Base-by-base conservation (phyloP, 495 filamentous ascomycete genomes). In the Talaromyces borbonicus region DNA sequence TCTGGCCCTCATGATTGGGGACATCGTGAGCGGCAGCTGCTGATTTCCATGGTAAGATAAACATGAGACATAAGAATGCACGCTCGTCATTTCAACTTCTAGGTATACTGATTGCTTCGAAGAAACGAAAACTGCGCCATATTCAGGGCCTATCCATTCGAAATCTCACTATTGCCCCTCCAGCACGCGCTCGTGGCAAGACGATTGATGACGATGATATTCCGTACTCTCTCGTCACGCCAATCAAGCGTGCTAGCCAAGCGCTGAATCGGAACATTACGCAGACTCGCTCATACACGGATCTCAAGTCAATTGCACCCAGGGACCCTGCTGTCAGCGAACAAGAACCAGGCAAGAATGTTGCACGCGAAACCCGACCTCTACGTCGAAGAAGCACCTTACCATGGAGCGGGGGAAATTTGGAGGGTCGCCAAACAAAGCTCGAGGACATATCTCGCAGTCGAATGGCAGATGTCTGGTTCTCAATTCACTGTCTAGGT, bases 121-220 rank as follows among this genome's bases (percentile, higher is more conserved):
- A 93, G 79, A 95, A 93, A 58, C 81, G 89, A 53, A 90, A 83
- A 60, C 72, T 98, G 22, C 80, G 92, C 42, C 89, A 96, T 67
- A 72, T 98, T 12, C 80, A 85, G 51, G 87, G 85, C 42, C 80
- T 98, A 39, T 89, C 84, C 37, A 65, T 96, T 18, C 86, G 92
- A 39, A 98, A 96, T 59, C 68, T 96, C 27, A 75, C 79, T 45
- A 78, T 90, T 39, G 63, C 63, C 18, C 69, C 56, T 15, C 51
- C 69, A 12, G 65, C 58, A 11, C 69, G 78, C 32, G 63, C 75
- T 43, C 77, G 78, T 39, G 77, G 83, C 32, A 83, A 78, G 53
- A 89, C 90, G 18, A 80, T 84, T 59, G 89, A 95, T 61, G 90
- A 95, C 57, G 84, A 84, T 43, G 85, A 81, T 43, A 77, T 95